Evolutionary conservation across 345 rosid species (phyloP), one percentile per base, ranked within the genome.

Genomic region (Lenwebbia sp.): DNA sequence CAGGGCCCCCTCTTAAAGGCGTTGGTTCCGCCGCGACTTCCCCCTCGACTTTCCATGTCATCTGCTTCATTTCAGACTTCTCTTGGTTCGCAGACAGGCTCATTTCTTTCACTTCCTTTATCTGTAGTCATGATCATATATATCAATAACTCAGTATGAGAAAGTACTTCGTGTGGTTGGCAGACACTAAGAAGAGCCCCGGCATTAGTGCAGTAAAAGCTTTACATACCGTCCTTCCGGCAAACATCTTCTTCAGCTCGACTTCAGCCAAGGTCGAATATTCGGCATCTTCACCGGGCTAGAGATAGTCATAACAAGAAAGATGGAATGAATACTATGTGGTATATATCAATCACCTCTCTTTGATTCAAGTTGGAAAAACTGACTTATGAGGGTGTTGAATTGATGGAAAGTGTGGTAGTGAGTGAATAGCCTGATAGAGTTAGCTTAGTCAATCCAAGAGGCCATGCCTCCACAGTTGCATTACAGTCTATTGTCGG

Each of bases 231-330:
- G 84, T 85, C 91, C 89, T 96, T 65, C 91, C 90, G 0, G 78
- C 22, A 3, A 95, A 94, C 93, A 95, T 84, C 93, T 92, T 94
- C 94, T 92, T 93, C 84, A 95, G 90, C 88, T 96, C 96, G 86
- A 95, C 96, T 90, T 90, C 91, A 84, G 95, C 93, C 55, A 91
- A 75, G 70, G 83, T 86, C 1, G 98, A 95, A 90, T 90, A 89
- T 13, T 84, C 87, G 1, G 88, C 70, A 87, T 94, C 98, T 90
- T 96, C 99, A 83, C 91, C 96, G 4, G 83, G 95, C 97, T 94
- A 82, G 55, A 26, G 23, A 83, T n/a, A 54, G 37, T 19, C 33
- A 58, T 30, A 44, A n/a, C 26, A 86, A 51, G 84, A 88, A 53
- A 19, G 82, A 26, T 60, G 49, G 55, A 85, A 78, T 40, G 41